A percentile compares a stretch with the other conserved stretches of the same genome.
These are phyloP conservation scores for Clarireedia paspali DNA, from an alignment of 2,329 filamentous ascomycete species.

Conservation along the genomic window DNA sequence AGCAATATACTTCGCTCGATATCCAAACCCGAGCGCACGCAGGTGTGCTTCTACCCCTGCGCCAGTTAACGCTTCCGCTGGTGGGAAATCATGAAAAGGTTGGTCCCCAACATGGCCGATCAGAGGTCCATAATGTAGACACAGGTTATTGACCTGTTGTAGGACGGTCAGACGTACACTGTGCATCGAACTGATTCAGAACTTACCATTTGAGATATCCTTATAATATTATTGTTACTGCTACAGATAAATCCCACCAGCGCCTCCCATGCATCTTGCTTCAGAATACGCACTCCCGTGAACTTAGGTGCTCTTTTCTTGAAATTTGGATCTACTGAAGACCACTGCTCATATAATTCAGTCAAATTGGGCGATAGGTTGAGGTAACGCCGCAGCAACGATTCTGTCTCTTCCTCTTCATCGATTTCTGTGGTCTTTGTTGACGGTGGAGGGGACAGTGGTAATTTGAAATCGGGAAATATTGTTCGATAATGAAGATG, in stretches of 20 bases:
- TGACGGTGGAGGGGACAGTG: constrained; percentile 30
- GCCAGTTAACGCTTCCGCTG: constrained; percentile 63
- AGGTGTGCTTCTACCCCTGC: constrained; percentile 73
- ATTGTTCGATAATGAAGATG: constrained; percentile 74
- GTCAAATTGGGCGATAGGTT: constrained; percentile 73
- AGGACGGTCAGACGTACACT: background rate
- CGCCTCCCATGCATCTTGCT: constrained; percentile 94
- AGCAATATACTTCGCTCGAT: constrained; percentile 86
- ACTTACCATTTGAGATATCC: constrained; percentile 87
- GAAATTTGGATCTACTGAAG: constrained; percentile 77
- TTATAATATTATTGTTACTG: constrained; percentile 94
- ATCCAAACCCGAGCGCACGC: constrained; percentile 82
- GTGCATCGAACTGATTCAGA: background rate
- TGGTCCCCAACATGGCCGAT: constrained; percentile 64
- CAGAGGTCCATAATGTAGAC: constrained; percentile 72
- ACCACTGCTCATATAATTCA: constrained; percentile 80
- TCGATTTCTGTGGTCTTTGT: constrained; percentile 31
- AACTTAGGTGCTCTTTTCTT: constrained; percentile 80
- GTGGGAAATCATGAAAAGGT: constrained; percentile 81
- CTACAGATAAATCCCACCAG: constrained; percentile 94
- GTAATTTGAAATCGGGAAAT: constrained; percentile 39
- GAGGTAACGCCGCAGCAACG: constrained; percentile 76
- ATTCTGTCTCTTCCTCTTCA: constrained; percentile 61
- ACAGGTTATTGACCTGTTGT: constrained; percentile 71
- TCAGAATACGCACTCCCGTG: constrained; percentile 82